Evolutionary conservation across 176 grass and related monocot genomes (phyloP).

Genomic region (Musa acuminata): DNA sequence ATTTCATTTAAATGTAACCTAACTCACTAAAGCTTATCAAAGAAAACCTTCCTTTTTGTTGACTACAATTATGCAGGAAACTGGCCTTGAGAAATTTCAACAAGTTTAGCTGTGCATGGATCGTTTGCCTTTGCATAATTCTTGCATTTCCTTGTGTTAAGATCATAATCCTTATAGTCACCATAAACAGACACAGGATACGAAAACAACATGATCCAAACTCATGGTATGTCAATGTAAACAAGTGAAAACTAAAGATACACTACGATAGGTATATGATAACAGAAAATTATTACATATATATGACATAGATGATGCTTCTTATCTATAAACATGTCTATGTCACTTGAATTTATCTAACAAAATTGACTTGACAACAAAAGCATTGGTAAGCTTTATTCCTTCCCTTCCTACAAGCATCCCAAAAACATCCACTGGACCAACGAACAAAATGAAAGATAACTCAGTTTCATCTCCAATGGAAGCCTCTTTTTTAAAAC

Average conservation of each 20-base stretch:
- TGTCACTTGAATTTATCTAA: not conserved
- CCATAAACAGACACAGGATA: not conserved
- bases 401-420: not conserved
- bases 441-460: no score
- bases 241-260: not conserved
- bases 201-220: not conserved
- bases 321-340: no score
- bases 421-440: not conserved
- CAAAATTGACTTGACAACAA: not conserved
- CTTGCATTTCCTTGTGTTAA: not conserved
- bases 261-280: not conserved
- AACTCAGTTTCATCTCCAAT: not conserved
- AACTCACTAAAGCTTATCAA: not conserved
- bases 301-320: no score
- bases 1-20: no score
- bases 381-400: not conserved
- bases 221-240: not conserved
- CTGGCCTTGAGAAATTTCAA: not conserved
- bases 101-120: not conserved
- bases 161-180: not conserved
- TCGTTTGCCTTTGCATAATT: not conserved
- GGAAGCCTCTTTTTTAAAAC: not conserved
- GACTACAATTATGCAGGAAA: not conserved
- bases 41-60: not conserved
- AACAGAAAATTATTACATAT: not conserved